Base-by-base conservation (phyloP, 371 early-diverging fungal genomes). In the Lichtheimia hyalospora region DNA sequence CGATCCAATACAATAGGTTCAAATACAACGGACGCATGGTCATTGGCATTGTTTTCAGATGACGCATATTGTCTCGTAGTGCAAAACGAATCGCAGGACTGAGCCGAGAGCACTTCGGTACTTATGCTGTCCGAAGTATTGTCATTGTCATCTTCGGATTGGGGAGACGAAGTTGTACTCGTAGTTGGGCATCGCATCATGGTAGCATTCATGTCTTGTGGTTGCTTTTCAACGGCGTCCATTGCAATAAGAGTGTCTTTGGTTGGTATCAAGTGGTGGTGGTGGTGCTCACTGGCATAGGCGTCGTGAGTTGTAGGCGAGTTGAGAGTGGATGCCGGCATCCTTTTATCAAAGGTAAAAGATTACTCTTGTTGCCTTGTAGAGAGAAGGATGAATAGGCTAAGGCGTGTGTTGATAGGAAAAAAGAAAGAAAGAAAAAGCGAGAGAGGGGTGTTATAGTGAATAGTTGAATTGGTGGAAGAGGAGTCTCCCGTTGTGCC, bases 1-100 rank as follows among this genome's bases (percentile, higher is more conserved):
- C 55, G 55, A 27, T 61, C 62, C 7, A 61, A 48, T 4, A 24
- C 15, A 15, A 61, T 27, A 18, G 62, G 62, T 18, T 40, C 51
- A 21, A 23, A 49, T 16, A 20, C 5, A 18, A 51, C 20, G 5
- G 27, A 27, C 5, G 27, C 5, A 34, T 8, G 10, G 34, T 34
- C 34, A 8, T 8, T 34, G 34, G n/a, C 13, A 10, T 54, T 21
- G 16, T 54, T 40, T 58, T 49, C 50, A 51, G 50, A 58, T 58
- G 62, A 55, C 15, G 62, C 51, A 39, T 54, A 46, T 48, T 28
- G 54, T 34, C 20, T 51, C 15, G 60, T 52, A 12, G 53, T 61
- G 51, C 62, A 55, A 24, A 61, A 61, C 6, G 62, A 55, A 48
- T 54, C 62, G 40, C 54, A 61, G 13, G 62, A 61, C 28, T 55